Conservation (phyloP, 2,329 filamentous ascomycete species). For the Cercospora sojina region DNA sequence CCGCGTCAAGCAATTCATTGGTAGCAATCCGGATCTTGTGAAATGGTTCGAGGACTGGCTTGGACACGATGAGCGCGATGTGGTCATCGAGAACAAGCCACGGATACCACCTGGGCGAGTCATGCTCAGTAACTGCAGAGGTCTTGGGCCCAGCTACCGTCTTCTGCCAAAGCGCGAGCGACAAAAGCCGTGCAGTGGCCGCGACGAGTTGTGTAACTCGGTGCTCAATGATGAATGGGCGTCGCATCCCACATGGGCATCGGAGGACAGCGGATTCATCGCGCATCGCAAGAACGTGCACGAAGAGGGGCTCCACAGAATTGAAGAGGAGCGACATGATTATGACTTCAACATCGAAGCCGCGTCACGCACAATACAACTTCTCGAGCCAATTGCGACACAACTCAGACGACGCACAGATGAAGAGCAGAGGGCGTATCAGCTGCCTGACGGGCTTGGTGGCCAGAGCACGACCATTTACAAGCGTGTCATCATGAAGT, state of each 20-base stretch:
- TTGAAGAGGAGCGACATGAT: conserved; percentile 96
- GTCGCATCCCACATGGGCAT: conserved; percentile 97
- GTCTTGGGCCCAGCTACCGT: conserved; percentile 93
- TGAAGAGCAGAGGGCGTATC: conserved; percentile 67
- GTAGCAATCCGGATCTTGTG: conserved; percentile 84
- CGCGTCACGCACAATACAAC: conserved; percentile 89
- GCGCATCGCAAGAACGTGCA: conserved; percentile 95
- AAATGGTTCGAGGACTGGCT: conserved; percentile 84
- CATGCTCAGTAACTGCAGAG: conserved; percentile 92
- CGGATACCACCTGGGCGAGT: conserved; percentile 75
- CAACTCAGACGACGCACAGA: conserved; percentile 75
- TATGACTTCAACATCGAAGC: conserved; percentile 99
- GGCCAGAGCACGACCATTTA: conserved; percentile 96
- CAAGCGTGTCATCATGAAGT: conserved; percentile 94
- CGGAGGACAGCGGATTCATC: conserved; percentile 95
- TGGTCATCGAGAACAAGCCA: conserved; percentile 74
- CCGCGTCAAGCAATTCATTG: conserved; percentile 82
- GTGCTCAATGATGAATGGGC: conserved; percentile 98
- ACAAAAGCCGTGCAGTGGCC: conserved; percentile 86
- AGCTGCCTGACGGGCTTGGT: conserved; percentile 78
- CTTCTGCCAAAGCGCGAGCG: conserved; percentile 87
- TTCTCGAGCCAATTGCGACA: conserved; percentile 90
- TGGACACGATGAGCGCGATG: conserved; percentile 71
- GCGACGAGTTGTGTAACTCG: conserved; percentile 88
- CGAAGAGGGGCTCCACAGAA: conserved; percentile 90